Percentiles rank a stretch among this genome's conserved stretches.
Conservation (phyloP, 2,329 filamentous ascomycete species). For the Achaetomium macrosporum region DNA sequence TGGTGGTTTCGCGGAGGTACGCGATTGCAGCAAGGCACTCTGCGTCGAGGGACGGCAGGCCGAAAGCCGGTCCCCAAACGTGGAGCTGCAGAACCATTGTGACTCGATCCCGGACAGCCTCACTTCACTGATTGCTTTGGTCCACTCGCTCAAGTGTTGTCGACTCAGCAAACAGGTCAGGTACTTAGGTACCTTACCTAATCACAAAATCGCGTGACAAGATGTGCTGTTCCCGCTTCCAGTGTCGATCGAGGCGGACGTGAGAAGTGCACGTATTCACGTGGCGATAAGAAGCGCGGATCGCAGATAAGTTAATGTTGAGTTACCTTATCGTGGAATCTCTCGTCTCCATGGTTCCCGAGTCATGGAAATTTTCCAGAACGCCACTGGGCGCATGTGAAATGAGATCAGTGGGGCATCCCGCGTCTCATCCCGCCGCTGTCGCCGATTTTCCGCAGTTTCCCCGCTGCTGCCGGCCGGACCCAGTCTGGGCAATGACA, state of each 20-base stretch:
- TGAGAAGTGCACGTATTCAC: conserved; percentile 15
- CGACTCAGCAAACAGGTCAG: not conserved
- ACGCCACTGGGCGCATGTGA: conserved; percentile 9
- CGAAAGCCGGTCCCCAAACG: conserved; percentile 85
- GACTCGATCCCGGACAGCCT: no score
- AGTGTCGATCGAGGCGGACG: not conserved
- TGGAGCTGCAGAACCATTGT: conserved; percentile 57
- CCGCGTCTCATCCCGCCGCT: conserved; percentile 1
- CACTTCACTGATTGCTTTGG: not conserved
- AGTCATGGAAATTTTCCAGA: conserved; percentile 11
- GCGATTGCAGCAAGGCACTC: conserved; percentile 82
- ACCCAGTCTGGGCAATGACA: not conserved
- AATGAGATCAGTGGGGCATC: not conserved
- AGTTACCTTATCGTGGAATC: no score
- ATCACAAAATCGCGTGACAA: no score
- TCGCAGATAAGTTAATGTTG: not conserved
- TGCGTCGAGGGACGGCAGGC: conserved; percentile 81
- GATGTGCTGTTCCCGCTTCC: not conserved
- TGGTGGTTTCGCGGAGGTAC: conserved; percentile 62
- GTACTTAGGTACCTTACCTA: not conserved
- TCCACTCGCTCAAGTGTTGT: not conserved
- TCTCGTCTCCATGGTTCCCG: no score
- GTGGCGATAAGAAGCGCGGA: conserved; percentile 17
- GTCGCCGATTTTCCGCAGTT: not conserved
- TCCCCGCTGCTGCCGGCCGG: not conserved